Percentiles rank a stretch among this genome's conserved stretches.
Evolutionary conservation across 306 rosid species (phyloP).

Genomic region (Malus domestica): DNA sequence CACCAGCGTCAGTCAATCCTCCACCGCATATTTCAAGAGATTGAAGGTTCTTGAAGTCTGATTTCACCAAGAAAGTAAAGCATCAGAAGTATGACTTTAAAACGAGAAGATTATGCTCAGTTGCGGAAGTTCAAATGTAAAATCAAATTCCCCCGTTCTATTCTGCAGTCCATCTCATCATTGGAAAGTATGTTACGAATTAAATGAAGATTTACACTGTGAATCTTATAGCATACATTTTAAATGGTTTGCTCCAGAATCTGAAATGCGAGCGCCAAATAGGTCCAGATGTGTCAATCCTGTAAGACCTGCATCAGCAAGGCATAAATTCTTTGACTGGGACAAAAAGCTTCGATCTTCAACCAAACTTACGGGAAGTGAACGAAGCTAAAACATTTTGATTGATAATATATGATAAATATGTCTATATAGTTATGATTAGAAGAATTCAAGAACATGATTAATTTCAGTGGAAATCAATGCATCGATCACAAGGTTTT

Average conservation of each 20-base stretch:
- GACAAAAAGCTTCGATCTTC: neutral
- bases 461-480: neutral
- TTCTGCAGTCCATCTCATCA: too few relatives aligned
- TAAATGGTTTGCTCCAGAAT: slow-evolving; percentile 47
- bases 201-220: neutral
- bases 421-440: neutral
- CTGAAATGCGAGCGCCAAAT: slow-evolving; percentile 63
- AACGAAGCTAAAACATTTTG: neutral
- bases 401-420: neutral
- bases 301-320: slow-evolving; percentile 54
- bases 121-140: too few relatives aligned
- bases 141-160: too few relatives aligned
- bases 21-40: slow-evolving; percentile 80
- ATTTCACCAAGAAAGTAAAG: neutral
- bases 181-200: too few relatives aligned
- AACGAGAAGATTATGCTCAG: neutral
- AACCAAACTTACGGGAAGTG: neutral
- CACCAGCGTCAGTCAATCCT: slow-evolving; percentile 64
- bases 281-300: slow-evolving; percentile 63
- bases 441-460: neutral
- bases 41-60: slow-evolving; percentile 65
- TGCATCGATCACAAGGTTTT: neutral
- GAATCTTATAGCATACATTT: slow-evolving; percentile 30
- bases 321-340: slow-evolving; percentile 1
- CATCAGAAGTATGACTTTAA: neutral